Conservation (phyloP, 192 early-diverging fungal genomes). For the Podila epicladia region DNA sequence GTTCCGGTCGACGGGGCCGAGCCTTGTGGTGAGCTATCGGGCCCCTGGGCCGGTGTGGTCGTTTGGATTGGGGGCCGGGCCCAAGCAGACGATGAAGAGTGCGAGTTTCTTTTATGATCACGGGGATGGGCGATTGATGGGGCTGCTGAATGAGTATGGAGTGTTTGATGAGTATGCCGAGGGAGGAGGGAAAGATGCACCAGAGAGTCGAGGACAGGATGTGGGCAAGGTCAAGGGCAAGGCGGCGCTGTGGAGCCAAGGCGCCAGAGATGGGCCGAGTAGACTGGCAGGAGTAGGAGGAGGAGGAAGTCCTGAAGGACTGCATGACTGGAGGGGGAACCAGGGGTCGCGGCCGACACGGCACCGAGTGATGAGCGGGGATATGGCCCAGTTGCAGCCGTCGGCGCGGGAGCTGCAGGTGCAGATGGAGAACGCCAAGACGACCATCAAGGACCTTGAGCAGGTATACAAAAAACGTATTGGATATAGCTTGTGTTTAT, state of each 20-base stretch:
- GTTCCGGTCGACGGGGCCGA: slow-evolving; percentile 41
- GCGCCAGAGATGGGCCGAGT: neutral
- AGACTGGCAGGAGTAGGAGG: neutral
- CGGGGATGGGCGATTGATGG: slow-evolving; percentile 5
- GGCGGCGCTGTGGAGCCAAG: no score
- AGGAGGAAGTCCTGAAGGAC: neutral
- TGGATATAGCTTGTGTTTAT: no score
- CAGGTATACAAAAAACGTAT: slow-evolving; percentile 8
- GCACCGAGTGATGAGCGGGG: slow-evolving; percentile 31
- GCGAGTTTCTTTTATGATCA: slow-evolving; percentile 34
- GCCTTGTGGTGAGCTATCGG: slow-evolving; percentile 31
- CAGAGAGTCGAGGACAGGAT: no score
- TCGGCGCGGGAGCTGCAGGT: slow-evolving; percentile 31
- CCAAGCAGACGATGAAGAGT: slow-evolving; percentile 33
- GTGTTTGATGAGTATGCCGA: neutral
- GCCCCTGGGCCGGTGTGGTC: slow-evolving; percentile 42
- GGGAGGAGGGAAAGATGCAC: neutral
- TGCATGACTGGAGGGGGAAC: neutral
- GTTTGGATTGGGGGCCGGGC: slow-evolving; percentile 28
- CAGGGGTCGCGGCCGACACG: neutral
- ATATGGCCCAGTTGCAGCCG: slow-evolving; percentile 36
- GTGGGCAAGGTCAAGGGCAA: no score
- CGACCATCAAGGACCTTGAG: slow-evolving; percentile 49
- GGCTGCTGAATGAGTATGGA: neutral
- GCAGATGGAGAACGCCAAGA: slow-evolving; percentile 47